Evolutionary conservation across 345 rosid genomes (phyloP).

Genomic region (Dovyalis caffra): DNA sequence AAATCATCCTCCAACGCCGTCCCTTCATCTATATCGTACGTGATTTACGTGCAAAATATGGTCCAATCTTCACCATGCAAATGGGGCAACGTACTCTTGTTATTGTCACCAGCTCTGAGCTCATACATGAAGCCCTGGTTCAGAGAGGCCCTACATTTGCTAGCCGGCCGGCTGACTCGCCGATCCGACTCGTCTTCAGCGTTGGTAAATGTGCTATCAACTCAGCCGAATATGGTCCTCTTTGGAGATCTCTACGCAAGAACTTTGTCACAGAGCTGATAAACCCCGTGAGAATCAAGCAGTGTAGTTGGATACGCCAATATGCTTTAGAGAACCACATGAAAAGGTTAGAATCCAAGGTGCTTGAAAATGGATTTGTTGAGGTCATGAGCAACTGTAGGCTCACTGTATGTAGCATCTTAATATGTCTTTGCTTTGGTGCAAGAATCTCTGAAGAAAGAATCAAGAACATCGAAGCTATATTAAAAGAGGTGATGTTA

Average conservation of each 20-base stretch:
- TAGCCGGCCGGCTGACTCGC: conserved; percentile 28
- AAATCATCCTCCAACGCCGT: conserved; percentile 27
- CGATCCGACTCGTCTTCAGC: conserved; percentile 30
- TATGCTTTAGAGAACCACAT: conserved; percentile 31
- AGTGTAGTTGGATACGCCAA: conserved; percentile 27
- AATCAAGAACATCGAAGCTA: conserved; percentile 17
- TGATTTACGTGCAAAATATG: conserved; percentile 32
- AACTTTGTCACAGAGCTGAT: conserved; percentile 28
- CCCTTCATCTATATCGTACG: conserved; percentile 25
- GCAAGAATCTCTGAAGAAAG: conserved; percentile 25
- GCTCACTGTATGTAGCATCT: conserved; percentile 24
- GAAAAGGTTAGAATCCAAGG: conserved; percentile 16
- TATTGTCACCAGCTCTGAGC: conserved; percentile 26
- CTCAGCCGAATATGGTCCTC: conserved; percentile 31
- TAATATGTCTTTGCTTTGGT: conserved; percentile 32
- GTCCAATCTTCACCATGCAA: conserved; percentile 35
- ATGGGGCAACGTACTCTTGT: conserved; percentile 36
- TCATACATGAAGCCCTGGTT: conserved; percentile 34
- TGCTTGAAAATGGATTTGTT: conserved; percentile 14
- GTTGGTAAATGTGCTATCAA: conserved; percentile 34
- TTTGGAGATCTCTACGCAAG: conserved; percentile 32
- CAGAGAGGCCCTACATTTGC: conserved; percentile 27
- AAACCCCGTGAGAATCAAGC: conserved; percentile 24
- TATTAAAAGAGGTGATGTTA: conserved; percentile 28
- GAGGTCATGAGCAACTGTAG: conserved; percentile 27